Conservation (phyloP, 2,329 filamentous ascomycete species). For the Colletotrichum tamarilloi region DNA sequence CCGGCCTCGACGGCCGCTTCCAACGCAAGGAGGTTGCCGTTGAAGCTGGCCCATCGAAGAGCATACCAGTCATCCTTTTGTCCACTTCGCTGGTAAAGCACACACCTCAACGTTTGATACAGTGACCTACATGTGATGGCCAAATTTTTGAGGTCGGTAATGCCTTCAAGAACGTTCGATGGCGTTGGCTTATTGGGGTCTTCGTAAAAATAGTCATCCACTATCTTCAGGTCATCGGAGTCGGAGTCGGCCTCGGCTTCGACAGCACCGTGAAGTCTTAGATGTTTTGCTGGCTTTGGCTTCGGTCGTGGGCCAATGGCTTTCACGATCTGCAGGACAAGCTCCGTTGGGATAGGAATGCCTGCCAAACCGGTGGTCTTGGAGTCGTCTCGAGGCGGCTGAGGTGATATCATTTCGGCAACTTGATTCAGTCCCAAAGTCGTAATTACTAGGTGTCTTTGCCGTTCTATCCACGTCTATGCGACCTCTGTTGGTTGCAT, state of each 20-base stretch:
- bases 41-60: slow-evolving; percentile 4
- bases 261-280: background rate
- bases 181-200: background rate
- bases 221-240: background rate
- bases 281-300: background rate
- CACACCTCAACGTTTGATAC: background rate
- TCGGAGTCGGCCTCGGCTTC: background rate
- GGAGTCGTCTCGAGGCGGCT: background rate
- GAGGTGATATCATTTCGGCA: background rate
- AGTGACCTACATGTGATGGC: background rate
- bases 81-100: background rate
- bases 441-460: background rate
- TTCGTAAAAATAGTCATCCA: background rate
- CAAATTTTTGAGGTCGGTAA: slow-evolving; percentile 6
- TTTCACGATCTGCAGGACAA: background rate
- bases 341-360: background rate
- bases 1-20: background rate
- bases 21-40: background rate
- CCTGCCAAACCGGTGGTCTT: background rate
- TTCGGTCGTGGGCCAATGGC: background rate
- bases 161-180: background rate
- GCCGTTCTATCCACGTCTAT: background rate
- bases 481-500: background rate
- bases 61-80: slow-evolving; percentile 12
- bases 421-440: background rate